Conservation (phyloP, 2,329 filamentous ascomycete genomes). For the Colletotrichum limetticola region DNA sequence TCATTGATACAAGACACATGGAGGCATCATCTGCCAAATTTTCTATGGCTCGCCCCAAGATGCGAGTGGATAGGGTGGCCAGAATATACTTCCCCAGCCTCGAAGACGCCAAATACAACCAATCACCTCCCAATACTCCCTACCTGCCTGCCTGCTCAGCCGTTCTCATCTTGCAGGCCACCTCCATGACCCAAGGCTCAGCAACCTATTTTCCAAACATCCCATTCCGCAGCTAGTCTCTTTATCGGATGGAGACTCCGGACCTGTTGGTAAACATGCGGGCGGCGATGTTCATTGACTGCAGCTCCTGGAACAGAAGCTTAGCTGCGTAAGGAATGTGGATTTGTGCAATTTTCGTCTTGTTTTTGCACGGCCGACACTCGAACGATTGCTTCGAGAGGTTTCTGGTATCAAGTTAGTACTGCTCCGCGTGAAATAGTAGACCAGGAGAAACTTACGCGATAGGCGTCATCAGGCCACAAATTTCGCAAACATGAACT, state of each 20-base stretch:
- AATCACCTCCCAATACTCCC: not conserved
- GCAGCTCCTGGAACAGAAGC: constrained; percentile 96
- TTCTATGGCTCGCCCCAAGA: not conserved
- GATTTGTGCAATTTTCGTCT: constrained; percentile 97
- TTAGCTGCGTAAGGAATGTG: constrained; percentile 99
- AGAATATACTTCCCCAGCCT: constrained; percentile 6
- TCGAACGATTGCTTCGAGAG: constrained; percentile 96
- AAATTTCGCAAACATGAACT: constrained; percentile 98
- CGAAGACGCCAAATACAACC: constrained; percentile 25
- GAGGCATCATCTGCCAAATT: constrained; percentile 14
- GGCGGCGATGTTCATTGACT: constrained; percentile 97
- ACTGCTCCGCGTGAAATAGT: constrained; percentile 12
- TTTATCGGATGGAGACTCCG: constrained; percentile 75
- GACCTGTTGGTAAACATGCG: constrained; percentile 94
- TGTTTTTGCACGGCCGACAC: constrained; percentile 98
- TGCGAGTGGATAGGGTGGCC: not conserved
- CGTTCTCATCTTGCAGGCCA: not conserved
- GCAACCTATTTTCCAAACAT: not conserved
- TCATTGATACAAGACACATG: constrained; percentile 21
- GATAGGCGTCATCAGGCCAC: constrained; percentile 98
- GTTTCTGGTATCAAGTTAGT: constrained; percentile 69
- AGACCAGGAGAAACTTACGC: constrained; percentile 74
- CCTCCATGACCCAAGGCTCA: not conserved
- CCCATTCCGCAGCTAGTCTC: not conserved
- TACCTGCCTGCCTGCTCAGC: not conserved